phyloP scores from a whole-genome alignment of 1,284 basidiomycete species.

The Melampsora larici-populina region DNA sequence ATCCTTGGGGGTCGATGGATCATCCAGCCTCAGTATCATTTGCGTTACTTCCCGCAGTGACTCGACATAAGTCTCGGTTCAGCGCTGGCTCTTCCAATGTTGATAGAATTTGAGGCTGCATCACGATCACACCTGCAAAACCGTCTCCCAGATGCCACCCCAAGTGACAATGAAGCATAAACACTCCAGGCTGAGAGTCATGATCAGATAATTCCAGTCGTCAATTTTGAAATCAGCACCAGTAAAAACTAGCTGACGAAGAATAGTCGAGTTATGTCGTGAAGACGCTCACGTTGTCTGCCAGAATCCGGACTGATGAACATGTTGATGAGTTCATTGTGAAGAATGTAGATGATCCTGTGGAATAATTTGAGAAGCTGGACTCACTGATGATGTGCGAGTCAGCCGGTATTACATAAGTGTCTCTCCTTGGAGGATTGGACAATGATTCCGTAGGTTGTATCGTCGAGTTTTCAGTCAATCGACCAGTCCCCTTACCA shows the following conservation, averaged over 20 bases:
- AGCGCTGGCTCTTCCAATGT: slow-evolving; percentile 44
- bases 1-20: no score
- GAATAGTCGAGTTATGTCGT: no score
- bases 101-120: slow-evolving; percentile 47
- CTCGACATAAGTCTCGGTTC: slow-evolving; percentile 46
- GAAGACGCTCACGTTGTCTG: background rate
- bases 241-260: no score
- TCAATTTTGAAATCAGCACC: no score
- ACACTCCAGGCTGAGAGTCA: slow-evolving; percentile 15
- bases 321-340: background rate
- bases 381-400: slow-evolving; percentile 28
- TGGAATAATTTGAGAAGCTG: background rate
- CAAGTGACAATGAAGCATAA: slow-evolving; percentile 49
- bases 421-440: slow-evolving; percentile 1
- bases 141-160: slow-evolving; percentile 48
- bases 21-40: slow-evolving; percentile 25
- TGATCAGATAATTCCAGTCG: no score
- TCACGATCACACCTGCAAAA: slow-evolving; percentile 48
- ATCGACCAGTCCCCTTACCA: slow-evolving; percentile 50
- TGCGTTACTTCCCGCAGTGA: slow-evolving; percentile 7
- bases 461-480: slow-evolving; percentile 46
- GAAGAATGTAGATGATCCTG: background rate
- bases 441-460: slow-evolving; percentile 48
- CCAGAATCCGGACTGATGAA: background rate
- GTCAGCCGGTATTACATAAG: slow-evolving; percentile 25